Base-by-base conservation (phyloP, 352 stramenopile genomes). In the Phytopythium helicoides region DNA sequence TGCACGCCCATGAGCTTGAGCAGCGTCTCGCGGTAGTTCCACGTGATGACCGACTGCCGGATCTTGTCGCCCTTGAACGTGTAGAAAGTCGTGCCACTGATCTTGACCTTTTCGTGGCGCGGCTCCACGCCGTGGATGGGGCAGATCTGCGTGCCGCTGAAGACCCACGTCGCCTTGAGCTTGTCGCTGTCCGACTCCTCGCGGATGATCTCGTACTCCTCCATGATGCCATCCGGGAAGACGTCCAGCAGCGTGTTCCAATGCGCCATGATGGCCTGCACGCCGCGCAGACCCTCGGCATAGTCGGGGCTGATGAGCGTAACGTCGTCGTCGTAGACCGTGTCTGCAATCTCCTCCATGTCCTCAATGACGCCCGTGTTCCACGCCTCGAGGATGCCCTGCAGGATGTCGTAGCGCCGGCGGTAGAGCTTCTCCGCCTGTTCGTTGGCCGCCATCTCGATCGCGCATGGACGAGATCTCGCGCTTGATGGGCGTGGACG, bases 291-390 rank as follows among this genome's bases (percentile, higher is more conserved):
- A 19, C 77, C 70, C 54, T 91, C 73, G 14, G 64, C 68, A 52
- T 82, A 83, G 58, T 87, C 74, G 0, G 81, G 81, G 21, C 73
- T 84, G 47, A 88, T 71, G 34, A 91, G 63, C 37, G 67, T 87
- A 41, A 91, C 76, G 38, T 91, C 76, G 33, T 75, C 28, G 54
- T 89, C 76, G 57, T 91, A 91, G 38, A 91, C 81, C 21, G 72
- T 79, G 52, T 82, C 73, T 16, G 81, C 81, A 36, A 91, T 89
- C 61, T 91, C 81, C 50, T 91, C 81, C 60, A 91, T 73, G 58
- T 91, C 81, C 61, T 91, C 81, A 35, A 91, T 87, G 53, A 73
- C 81, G 45, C 81, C 81, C 2, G 81, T 91, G 67, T 91, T 91
- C 81, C 81, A 91, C 18, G 81, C 78, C 51, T 89, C 78, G 31